phyloP scores from a whole-genome alignment of 2,329 filamentous ascomycete genomes.

The Penicillium sp. region DNA sequence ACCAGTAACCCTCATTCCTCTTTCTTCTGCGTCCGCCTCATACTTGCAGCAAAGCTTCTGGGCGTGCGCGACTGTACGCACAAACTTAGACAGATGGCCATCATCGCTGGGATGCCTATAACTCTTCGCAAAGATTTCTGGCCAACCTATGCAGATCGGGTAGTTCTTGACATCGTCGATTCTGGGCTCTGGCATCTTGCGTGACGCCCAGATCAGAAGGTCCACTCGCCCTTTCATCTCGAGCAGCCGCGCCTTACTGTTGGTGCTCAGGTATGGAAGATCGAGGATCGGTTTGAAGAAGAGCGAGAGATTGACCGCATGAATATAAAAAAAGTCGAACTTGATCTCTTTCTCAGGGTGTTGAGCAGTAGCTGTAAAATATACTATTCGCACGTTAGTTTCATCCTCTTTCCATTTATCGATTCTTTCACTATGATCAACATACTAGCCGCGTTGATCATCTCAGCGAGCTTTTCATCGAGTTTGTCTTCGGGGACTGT shows the following conservation, averaged over 20 bases:
- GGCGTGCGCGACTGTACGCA: conserved; percentile 15
- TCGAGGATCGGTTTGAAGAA: conserved; percentile 7
- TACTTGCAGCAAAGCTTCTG: conserved; percentile 12
- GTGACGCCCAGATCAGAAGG: conserved; percentile 14
- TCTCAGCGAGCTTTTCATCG: no score
- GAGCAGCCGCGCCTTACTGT: conserved; percentile 5
- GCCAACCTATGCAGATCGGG: conserved; percentile 5
- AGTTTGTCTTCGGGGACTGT: no score
- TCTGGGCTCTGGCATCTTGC: conserved; percentile 6
- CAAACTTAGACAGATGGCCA: conserved; percentile 18
- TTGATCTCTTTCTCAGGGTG: conserved; percentile 1
- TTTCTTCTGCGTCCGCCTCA: background rate
- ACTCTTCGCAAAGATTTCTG: conserved; percentile 2
- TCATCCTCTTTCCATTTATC: background rate
- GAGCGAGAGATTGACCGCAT: conserved; percentile 10
- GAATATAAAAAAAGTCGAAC: conserved; percentile 20
- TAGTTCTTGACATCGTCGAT: conserved; percentile 2
- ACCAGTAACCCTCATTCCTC: conserved; percentile 2
- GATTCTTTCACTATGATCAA: no score
- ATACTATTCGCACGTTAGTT: conserved; percentile 12
- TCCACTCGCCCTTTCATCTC: conserved; percentile 18
- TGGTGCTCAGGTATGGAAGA: conserved; percentile 1
- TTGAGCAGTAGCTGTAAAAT: conserved; percentile 10
- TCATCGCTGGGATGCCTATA: conserved; percentile 16
- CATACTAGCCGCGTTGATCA: no score